Evolutionary conservation across 805 yeast genomes (phyloP), one percentile per base, ranked within the genome.

Genomic region (Schwanniomyces vanrijiae): DNA sequence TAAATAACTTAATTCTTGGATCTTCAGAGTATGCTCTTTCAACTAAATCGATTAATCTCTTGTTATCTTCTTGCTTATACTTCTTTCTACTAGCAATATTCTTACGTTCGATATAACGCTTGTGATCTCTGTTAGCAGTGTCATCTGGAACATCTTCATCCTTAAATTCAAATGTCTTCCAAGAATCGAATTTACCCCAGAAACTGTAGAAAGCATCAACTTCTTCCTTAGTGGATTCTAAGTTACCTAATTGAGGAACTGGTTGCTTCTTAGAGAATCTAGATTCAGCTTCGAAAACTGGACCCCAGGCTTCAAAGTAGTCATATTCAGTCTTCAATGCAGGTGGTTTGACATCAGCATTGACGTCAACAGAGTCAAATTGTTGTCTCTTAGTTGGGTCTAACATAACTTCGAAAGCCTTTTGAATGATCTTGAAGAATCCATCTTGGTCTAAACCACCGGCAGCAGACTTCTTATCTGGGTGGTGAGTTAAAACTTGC

Each of bases 131-230:
- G 84, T 94, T 94, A 51, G 96, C 88, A 48, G 97, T 88, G 74
- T 94, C 99, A 77, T 94, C 99, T 59, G 99, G 99, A 63, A 91
- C 97, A 66, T 94, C 99, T 78, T 94, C 99, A 67, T 94, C 99
- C 69, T 90, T 82, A 77, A 91, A 94, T 76, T 94, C 99, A 66
- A 94, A 94, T 41, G 96, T 79, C 79, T 96, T 88, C 99, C 99
- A 94, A 18, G 98, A 92, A 69, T 94, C 98, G 58, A 94, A 89
- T 67, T 87, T 86, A 72, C 89, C 89, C 90, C 92, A 92, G 81
- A 89, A 90, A 53, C 81, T 76, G 79, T 94, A 94, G 77, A 94
- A 94, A 42, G 73, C 76, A 63, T 91, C 97, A 50, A 94, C 96
- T 51, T 88, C 94, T 47, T 80, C 83, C 76, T 88, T 88, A 44